These are phyloP conservation scores for Gymnopilus dilepis DNA, from an alignment of 768 basidiomycete species.

Conservation along the genomic window DNA sequence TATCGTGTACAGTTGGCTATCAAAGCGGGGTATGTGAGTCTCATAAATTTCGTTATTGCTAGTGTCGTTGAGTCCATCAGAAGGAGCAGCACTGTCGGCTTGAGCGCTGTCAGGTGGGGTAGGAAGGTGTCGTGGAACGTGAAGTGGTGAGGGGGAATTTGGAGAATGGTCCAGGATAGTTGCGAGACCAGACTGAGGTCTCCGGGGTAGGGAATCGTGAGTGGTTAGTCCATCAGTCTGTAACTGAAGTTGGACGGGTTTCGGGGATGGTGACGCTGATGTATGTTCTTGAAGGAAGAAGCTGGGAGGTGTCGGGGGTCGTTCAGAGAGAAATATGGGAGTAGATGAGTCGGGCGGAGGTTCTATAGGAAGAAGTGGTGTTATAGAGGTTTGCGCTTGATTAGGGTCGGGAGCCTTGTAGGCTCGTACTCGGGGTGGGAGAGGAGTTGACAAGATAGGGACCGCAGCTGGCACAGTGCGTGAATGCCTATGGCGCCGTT, in stretches of 20 bases:
- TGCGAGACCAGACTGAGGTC: conserved; percentile 37
- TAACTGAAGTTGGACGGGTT: conserved; percentile 34
- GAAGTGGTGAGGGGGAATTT: conserved; percentile 32
- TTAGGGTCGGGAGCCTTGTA: conserved; percentile 29
- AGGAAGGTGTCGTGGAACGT: conserved; percentile 36
- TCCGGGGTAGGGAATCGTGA: conserved; percentile 28
- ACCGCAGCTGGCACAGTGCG: conserved; percentile 22
- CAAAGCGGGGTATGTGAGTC: conserved; percentile 24
- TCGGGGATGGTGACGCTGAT: conserved; percentile 33
- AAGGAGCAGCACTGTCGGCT: conserved; percentile 26
- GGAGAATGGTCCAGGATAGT: conserved; percentile 34
- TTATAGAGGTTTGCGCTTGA: conserved; percentile 21
- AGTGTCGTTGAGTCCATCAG: conserved; percentile 32
- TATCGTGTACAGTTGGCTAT: conserved; percentile 36
- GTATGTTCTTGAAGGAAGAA: conserved; percentile 42
- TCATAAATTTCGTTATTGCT: conserved; percentile 26
- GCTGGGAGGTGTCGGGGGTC: conserved; percentile 44
- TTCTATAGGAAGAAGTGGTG: conserved; percentile 22
- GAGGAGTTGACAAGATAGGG: conserved; percentile 28
- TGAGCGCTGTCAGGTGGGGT: conserved; percentile 43
- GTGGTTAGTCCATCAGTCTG: conserved; percentile 22
- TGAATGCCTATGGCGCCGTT: conserved; percentile 34
- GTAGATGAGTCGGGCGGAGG: conserved; percentile 26
- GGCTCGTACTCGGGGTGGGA: conserved; percentile 37
- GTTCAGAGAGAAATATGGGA: conserved; percentile 28